phyloP scores from a whole-genome alignment of 164 flowering plant species.

The Brasenia schreberi region DNA sequence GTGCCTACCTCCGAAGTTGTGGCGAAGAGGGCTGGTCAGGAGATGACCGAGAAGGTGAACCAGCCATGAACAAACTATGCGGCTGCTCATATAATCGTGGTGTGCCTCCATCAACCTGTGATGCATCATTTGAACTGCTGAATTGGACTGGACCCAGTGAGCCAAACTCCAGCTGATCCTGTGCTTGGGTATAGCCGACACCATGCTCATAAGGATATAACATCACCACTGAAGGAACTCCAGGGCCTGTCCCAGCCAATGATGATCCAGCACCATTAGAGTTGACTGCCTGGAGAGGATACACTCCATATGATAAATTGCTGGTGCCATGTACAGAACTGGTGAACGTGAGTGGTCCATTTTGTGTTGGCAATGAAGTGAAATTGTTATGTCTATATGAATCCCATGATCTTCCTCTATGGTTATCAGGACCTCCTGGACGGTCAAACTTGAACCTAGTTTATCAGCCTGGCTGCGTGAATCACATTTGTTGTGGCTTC shows the following conservation, averaged over 20 bases:
- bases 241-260: too few species aligned
- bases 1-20: slow-evolving; percentile 37
- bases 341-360: slow-evolving; percentile 38
- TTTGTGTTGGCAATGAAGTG: slow-evolving; percentile 46
- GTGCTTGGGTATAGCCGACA: slow-evolving; percentile 28
- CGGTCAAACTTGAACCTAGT: slow-evolving; percentile 37
- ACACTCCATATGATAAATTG: slow-evolving; percentile 58
- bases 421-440: too few species aligned
- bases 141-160: slow-evolving; percentile 63
- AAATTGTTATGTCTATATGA: slow-evolving; percentile 44
- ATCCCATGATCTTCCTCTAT: slow-evolving; percentile 48
- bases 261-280: slow-evolving; percentile 54
- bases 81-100: slow-evolving; percentile 41
- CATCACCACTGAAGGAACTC: slow-evolving; percentile 74
- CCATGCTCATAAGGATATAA: slow-evolving; percentile 70
- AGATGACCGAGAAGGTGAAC: slow-evolving; percentile 39
- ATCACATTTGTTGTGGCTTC: slow-evolving; percentile 22
- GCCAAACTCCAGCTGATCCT: slow-evolving; percentile 84
- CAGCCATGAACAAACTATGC: slow-evolving; percentile 24
- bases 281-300: slow-evolving; percentile 34
- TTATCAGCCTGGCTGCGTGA: slow-evolving; percentile 57
- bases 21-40: slow-evolving; percentile 88
- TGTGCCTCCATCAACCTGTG: slow-evolving; percentile 37
- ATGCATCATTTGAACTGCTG: slow-evolving; percentile 26
- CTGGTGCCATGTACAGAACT: slow-evolving; percentile 36